phyloP scores from a whole-genome alignment of 257 asterid species.

The Coffea canephora region DNA sequence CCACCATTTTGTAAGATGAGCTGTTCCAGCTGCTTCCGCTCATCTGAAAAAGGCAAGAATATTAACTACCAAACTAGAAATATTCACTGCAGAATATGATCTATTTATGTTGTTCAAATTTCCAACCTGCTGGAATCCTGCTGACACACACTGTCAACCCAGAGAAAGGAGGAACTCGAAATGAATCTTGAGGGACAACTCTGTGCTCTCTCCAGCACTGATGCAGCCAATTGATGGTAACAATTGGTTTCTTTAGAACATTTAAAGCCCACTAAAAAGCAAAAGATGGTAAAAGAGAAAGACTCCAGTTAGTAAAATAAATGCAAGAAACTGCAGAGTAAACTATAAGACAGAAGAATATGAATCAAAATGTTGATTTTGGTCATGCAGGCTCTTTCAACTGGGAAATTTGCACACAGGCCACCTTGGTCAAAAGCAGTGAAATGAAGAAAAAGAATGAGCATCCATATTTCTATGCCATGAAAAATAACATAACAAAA shows the following conservation, averaged over 20 bases:
- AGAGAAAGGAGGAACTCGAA: slow-evolving; percentile 79
- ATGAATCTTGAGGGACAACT: slow-evolving; percentile 86
- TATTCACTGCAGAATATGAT: slow-evolving; percentile 13
- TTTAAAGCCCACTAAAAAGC: slow-evolving; percentile 79
- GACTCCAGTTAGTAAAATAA: slow-evolving; percentile 16
- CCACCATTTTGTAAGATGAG: slow-evolving; percentile 78
- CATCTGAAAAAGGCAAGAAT: slow-evolving; percentile 49
- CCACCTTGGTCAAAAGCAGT: neutral
- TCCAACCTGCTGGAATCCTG: slow-evolving; percentile 78
- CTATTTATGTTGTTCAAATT: neutral
- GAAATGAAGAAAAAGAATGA: neutral
- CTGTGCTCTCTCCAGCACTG: slow-evolving; percentile 99
- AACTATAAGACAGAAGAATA: too few species aligned
- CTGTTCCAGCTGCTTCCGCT: slow-evolving; percentile 76
- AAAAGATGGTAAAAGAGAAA: slow-evolving; percentile 14
- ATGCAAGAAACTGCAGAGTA: slow-evolving; percentile 10
- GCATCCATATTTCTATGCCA: neutral
- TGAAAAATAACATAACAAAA: neutral
- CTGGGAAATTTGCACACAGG: neutral
- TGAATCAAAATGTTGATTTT: neutral
- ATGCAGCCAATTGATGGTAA: slow-evolving; percentile 72
- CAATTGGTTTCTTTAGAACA: slow-evolving; percentile 72
- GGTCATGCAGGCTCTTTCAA: neutral
- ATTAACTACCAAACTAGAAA: slow-evolving; percentile 5
- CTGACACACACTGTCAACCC: slow-evolving; percentile 85